Percentiles rank a stretch among this genome's conserved stretches.
Evolutionary conservation across 345 rosid genomes (phyloP).

Genomic region (Camelina laxa): DNA sequence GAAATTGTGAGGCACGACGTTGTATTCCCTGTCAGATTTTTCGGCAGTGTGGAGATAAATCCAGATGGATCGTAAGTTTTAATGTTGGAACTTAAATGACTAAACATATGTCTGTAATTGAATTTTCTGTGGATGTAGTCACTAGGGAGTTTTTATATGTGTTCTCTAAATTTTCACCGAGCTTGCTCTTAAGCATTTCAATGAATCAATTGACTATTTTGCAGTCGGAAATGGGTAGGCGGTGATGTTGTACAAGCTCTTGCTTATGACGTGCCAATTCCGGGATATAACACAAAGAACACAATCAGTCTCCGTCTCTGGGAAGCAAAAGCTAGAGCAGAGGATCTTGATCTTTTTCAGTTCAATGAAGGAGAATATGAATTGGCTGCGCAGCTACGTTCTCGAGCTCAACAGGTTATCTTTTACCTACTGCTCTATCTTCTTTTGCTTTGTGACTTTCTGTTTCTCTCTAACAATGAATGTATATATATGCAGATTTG

Average conservation of each 20-base stretch:
- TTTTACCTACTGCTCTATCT: constrained; percentile 21
- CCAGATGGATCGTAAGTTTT: constrained; percentile 87
- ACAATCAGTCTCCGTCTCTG: constrained; percentile 97
- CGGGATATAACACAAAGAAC: constrained; percentile 91
- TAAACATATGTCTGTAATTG: not conserved
- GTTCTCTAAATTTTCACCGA: not conserved
- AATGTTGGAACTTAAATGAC: constrained; percentile 25
- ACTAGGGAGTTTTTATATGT: constrained; percentile 6
- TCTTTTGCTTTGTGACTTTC: constrained; percentile 11
- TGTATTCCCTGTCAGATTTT: constrained; percentile 85
- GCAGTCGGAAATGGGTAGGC: constrained; percentile 85
- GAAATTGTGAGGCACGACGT: constrained; percentile 95
- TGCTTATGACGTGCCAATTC: constrained; percentile 95
- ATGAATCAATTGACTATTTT: constrained; percentile 35
- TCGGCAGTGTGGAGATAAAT: constrained; percentile 72
- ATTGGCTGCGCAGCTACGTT: constrained; percentile 84
- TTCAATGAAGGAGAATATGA: constrained; percentile 97
- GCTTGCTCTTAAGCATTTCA: constrained; percentile 22
- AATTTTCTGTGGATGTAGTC: not conserved
- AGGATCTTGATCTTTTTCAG: constrained; percentile 79
- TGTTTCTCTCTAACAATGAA: constrained; percentile 11
- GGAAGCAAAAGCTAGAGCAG: constrained; percentile 88
- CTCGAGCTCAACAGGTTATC: constrained; percentile 77
- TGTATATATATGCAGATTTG: constrained; percentile 67
- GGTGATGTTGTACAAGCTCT: constrained; percentile 90